Percentiles rank a stretch among this genome's conserved stretches.
Conservation (phyloP, 495 filamentous ascomycete genomes). For the Thermochaetoides thermophila region DNA sequence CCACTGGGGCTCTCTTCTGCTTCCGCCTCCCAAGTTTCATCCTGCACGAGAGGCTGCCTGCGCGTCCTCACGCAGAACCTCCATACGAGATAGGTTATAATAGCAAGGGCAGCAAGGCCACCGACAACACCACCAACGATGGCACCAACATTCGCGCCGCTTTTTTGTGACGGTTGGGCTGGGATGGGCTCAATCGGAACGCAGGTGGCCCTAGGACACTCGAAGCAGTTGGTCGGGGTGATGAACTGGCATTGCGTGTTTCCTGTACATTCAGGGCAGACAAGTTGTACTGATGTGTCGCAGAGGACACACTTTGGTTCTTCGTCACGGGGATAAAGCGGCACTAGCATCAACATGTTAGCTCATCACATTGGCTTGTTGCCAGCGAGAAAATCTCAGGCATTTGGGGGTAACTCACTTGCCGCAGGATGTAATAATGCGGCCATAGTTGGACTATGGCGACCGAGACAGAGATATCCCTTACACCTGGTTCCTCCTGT, state of each 20-base stretch:
- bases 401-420: conserved; percentile 4
- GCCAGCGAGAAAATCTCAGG: no score
- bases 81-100: conserved; percentile 69
- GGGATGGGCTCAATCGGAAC: conserved; percentile 4
- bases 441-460: conserved; percentile 6
- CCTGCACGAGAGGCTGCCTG: conserved; percentile 41
- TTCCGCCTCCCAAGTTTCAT: conserved; percentile 42
- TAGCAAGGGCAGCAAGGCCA: conserved; percentile 50
- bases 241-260: conserved; percentile 21
- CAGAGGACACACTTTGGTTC: no score
- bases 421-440: conserved; percentile 1
- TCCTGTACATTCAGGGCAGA: conserved; percentile 15
- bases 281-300: conserved; percentile 10
- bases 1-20: conserved; percentile 36
- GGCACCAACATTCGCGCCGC: conserved; percentile 47
- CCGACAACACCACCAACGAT: conserved; percentile 79
- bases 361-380: not conserved
- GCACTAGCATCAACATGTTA: not conserved
- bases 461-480: not conserved
- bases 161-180: conserved; percentile 11
- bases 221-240: conserved; percentile 17
- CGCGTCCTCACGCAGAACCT: conserved; percentile 72
- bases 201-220: conserved; percentile 29
- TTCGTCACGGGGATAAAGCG: conserved; percentile 5
- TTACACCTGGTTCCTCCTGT: no score